phyloP scores from a whole-genome alignment of 1,284 basidiomycete genomes.

The Rhodofomes roseus region DNA sequence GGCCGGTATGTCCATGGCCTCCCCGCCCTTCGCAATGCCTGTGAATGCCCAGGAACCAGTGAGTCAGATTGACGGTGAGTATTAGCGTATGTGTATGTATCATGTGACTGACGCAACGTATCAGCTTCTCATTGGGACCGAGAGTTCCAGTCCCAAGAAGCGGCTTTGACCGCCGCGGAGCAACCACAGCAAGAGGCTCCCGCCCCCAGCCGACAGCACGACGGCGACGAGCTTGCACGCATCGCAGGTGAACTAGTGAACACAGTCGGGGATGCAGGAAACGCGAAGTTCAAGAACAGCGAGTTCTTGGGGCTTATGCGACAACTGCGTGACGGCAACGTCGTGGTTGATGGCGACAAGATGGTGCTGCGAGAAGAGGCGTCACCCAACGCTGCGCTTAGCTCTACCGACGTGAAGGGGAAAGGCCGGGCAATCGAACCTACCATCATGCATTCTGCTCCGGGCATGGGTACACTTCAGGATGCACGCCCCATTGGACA shows the following conservation, averaged over 20 bases:
- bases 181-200: slow-evolving; percentile 14
- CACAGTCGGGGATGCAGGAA: slow-evolving; percentile 65
- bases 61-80: slow-evolving; percentile 15
- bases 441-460: neutral
- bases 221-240: slow-evolving; percentile 64
- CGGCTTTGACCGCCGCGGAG: slow-evolving; percentile 17
- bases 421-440: slow-evolving; percentile 52
- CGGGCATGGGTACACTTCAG: neutral
- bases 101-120: neutral
- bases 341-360: slow-evolving; percentile 81
- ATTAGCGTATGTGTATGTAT: neutral
- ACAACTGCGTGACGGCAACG: slow-evolving; percentile 77
- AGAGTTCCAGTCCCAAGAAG: slow-evolving; percentile 58
- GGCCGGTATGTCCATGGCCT: neutral
- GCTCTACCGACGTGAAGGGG: slow-evolving; percentile 51
- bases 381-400: slow-evolving; percentile 13
- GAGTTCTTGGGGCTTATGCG: slow-evolving; percentile 87
- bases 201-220: slow-evolving; percentile 29
- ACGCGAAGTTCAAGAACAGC: slow-evolving; percentile 87
- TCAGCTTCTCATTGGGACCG: slow-evolving; percentile 50
- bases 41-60: neutral
- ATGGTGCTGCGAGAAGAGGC: slow-evolving; percentile 57
- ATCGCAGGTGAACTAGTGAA: slow-evolving; percentile 73
- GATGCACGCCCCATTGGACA: neutral
- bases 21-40: neutral